A percentile compares a stretch with the other conserved stretches of the same genome.
Conservation (phyloP, 768 basidiomycete species). For the Coprinellus micaceus region DNA sequence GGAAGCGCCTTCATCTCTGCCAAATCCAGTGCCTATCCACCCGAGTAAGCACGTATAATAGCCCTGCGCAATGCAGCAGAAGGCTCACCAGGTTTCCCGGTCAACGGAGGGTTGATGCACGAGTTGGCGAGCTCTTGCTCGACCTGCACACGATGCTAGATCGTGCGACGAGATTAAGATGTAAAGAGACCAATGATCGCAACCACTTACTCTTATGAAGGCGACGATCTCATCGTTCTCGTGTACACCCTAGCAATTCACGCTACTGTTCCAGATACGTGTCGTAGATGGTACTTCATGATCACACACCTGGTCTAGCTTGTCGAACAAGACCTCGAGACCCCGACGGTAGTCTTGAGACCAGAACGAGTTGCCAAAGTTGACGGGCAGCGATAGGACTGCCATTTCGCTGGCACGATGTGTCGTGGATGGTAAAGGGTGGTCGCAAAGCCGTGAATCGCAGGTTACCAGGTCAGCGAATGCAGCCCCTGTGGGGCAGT, state of each 20-base stretch:
- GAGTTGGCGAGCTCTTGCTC: constrained; percentile 62
- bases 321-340: constrained; percentile 69
- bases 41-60: constrained; percentile 3
- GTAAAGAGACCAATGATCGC: constrained; percentile 1
- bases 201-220: constrained; percentile 71
- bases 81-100: constrained; percentile 46
- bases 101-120: constrained; percentile 49
- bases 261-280: constrained; percentile 14
- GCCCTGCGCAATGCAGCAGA: background rate
- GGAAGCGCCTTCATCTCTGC: constrained; percentile 81
- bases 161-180: constrained; percentile 7
- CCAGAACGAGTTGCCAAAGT: constrained; percentile 94
- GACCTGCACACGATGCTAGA: constrained; percentile 69
- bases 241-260: constrained; percentile 54
- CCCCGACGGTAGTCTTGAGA: constrained; percentile 85
- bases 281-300: constrained; percentile 23
- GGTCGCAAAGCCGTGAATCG: constrained; percentile 12
- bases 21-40: constrained; percentile 59
- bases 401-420: constrained; percentile 55
- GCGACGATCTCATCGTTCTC: constrained; percentile 83
- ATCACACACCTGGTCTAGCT: constrained; percentile 79
- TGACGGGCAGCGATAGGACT: constrained; percentile 82
- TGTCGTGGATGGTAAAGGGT: constrained; percentile 19
- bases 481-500: constrained; percentile 12
- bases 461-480: constrained; percentile 12